phyloP scores from a whole-genome alignment of 495 filamentous ascomycete genomes.

The Podospora comata region DNA sequence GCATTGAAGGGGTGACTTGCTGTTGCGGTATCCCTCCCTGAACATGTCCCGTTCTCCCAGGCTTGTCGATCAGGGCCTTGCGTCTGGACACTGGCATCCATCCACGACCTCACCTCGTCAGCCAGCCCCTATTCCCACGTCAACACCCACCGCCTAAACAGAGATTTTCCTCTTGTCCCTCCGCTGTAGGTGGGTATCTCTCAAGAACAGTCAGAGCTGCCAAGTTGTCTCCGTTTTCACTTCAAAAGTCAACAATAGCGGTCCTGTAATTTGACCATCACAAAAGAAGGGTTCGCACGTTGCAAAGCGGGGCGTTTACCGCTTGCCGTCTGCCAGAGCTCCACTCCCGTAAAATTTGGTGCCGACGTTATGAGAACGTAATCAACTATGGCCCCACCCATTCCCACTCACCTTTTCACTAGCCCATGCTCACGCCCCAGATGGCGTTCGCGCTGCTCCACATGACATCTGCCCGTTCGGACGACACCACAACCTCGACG shows the following conservation, averaged over 20 bases:
- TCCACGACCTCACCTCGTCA: neutral
- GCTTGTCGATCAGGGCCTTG: constrained; percentile 25
- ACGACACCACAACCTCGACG: constrained; percentile 14
- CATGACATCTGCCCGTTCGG: constrained; percentile 16
- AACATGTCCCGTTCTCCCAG: constrained; percentile 12
- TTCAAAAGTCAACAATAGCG: neutral
- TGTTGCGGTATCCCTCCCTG: constrained; percentile 21
- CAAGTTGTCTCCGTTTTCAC: neutral
- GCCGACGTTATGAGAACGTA: constrained; percentile 21
- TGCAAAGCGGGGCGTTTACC: constrained; percentile 10
- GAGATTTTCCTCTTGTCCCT: neutral
- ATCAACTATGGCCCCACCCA: constrained; percentile 21
- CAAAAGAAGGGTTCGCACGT: neutral
- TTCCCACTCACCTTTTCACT: constrained; percentile 15
- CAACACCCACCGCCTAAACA: constrained; percentile 3
- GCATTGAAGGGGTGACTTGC: neutral
- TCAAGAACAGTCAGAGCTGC: neutral
- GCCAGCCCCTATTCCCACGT: neutral
- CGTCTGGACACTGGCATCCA: neutral
- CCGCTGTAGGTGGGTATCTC: neutral
- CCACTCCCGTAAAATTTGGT: constrained; percentile 31
- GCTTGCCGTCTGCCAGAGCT: constrained; percentile 23
- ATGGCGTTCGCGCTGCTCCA: constrained; percentile 16
- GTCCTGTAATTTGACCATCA: constrained; percentile 12
- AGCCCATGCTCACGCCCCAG: constrained; percentile 7